phyloP scores from a whole-genome alignment of 441 rosid genomes.

The Pelargonium australe region DNA sequence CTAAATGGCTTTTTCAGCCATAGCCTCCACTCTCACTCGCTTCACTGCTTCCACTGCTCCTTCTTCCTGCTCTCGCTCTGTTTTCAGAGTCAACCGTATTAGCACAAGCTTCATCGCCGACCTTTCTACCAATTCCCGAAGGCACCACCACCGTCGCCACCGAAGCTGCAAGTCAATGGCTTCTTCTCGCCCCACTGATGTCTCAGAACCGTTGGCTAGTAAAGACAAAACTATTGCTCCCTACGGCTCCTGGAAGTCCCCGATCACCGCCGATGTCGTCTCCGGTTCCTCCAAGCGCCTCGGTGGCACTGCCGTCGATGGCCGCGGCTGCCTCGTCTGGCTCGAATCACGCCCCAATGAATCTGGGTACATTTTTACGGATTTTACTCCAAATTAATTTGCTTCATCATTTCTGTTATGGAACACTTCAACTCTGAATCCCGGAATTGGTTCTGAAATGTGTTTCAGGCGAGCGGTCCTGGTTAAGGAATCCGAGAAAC shows the following conservation, averaged over 20 bases:
- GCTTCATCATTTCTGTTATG: neutral
- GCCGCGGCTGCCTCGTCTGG: slow-evolving; percentile 66
- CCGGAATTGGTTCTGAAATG: neutral
- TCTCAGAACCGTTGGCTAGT: slow-evolving; percentile 15
- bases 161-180: slow-evolving; percentile 22
- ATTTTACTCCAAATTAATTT: neutral
- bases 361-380: slow-evolving; percentile 44
- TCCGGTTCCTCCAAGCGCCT: slow-evolving; percentile 80
- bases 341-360: slow-evolving; percentile 86
- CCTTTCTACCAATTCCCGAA: neutral
- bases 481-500: slow-evolving; percentile 47
- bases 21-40: slow-evolving; percentile 28
- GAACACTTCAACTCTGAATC: neutral
- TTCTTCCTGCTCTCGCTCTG: slow-evolving; percentile 8
- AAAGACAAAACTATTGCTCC: slow-evolving; percentile 46
- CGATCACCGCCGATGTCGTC: slow-evolving; percentile 81
- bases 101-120: neutral
- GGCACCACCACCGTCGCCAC: neutral
- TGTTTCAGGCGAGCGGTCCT: slow-evolving; percentile 59
- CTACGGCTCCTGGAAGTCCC: slow-evolving; percentile 93
- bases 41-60: slow-evolving; percentile 14
- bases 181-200: slow-evolving; percentile 20
- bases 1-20: slow-evolving; percentile 23
- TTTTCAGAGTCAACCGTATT: slow-evolving; percentile 5
- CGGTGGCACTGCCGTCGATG: slow-evolving; percentile 67